Base-by-base conservation (phyloP, 108 stramenopile species). In the Licmophora abbreviata region DNA sequence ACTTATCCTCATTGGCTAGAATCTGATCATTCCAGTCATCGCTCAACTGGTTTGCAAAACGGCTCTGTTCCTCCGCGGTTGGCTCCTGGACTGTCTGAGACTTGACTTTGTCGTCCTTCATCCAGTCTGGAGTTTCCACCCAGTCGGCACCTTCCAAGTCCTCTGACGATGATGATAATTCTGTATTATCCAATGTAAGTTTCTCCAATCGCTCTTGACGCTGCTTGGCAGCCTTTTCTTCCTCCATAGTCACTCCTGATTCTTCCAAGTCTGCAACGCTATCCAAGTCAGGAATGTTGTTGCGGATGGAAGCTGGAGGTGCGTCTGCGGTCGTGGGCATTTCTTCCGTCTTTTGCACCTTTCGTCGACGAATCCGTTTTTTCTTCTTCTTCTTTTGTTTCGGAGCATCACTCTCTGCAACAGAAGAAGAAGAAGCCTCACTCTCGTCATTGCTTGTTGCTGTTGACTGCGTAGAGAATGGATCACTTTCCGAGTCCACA, bases 21-120 rank as follows among this genome's bases (percentile, higher is more conserved):
- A 88, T 71, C 54, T 74, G 70, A 17, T 71, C 52, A 68, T 88
- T 93, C 91, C 91, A 93, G 24, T 75, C 58, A 0, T 69, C 79
- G 36, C 67, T 71, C 14, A 88, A 46, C 58, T 88, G 86, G 7
- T 72, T 56, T 55, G 73, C 70, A 58, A 92, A 92, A 30, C 90
- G 85, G 29, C 54, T 44, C 35, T 49, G 37, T 64, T 76, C 68
- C 12, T 26, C 63, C 18, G 54, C 66, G 18, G 38, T 46, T 46
- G 36, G 18, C 44, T 44, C 15, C 29, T 20, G 56, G 44, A 44
- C 61, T 53, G 15, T 36, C 49, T 10, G 63, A 52, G 29, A 59
- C 62, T 17, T 61, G 69, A 53, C 63, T 47, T 20, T 61, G 48
- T 10, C 48, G 28, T 18, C 10, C 44, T 35, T 12, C 12, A 12